These are phyloP conservation scores for Lactarius vividus DNA, from an alignment of 768 basidiomycete species.

Conservation along the genomic window DNA sequence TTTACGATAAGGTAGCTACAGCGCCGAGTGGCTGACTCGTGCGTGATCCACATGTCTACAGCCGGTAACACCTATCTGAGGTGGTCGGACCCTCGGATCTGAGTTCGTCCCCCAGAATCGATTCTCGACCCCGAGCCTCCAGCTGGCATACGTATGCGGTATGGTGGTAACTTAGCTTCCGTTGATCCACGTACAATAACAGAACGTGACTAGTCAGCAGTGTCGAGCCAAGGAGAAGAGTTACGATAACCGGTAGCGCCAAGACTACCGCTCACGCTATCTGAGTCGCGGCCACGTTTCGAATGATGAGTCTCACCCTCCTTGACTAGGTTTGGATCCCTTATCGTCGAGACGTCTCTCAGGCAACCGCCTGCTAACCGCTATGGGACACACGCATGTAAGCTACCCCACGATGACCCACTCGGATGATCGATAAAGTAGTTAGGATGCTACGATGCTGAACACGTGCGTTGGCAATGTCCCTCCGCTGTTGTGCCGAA, in stretches of 20 bases:
- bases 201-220: neutral
- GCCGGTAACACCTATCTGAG: no score
- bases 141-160: neutral
- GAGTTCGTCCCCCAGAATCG: neutral
- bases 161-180: neutral
- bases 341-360: neutral
- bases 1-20: neutral
- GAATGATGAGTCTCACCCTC: neutral
- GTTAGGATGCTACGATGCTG: neutral
- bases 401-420: neutral
- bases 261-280: neutral
- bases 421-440: neutral
- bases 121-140: neutral
- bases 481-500: neutral
- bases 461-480: neutral
- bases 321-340: neutral
- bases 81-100: neutral
- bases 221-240: neutral
- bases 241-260: neutral
- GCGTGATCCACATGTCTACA: no score
- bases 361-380: neutral
- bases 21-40: neutral
- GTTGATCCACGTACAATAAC: neutral
- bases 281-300: neutral
- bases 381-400: neutral